A percentile compares a stretch with the other conserved stretches of the same genome.
phyloP scores from a whole-genome alignment of 495 filamentous ascomycete genomes.

The Thozetella sp. region DNA sequence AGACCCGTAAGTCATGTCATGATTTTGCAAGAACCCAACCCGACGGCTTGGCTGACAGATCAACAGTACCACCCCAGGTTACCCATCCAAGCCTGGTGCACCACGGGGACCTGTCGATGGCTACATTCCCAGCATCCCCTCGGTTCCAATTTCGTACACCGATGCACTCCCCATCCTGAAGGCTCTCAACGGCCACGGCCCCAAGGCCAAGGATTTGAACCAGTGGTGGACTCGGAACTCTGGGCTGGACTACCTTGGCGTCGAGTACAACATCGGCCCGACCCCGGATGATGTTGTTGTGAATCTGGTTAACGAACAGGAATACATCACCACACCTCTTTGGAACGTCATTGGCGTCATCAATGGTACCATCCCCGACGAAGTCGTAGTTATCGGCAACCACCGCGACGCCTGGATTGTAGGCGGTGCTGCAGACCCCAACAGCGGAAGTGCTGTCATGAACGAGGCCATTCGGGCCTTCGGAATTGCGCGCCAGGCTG shows the following conservation, averaged over 20 bases:
- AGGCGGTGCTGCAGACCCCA: constrained; percentile 85
- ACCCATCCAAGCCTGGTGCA: constrained; percentile 87
- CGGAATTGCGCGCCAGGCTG: constrained; percentile 72
- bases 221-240: constrained; percentile 68
- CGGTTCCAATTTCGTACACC: constrained; percentile 85
- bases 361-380: constrained; percentile 80
- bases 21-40: background rate
- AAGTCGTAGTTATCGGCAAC: constrained; percentile 92
- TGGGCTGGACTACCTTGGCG: constrained; percentile 78
- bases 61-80: constrained; percentile 79
- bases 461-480: constrained; percentile 85
- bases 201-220: constrained; percentile 76
- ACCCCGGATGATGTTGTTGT: constrained; percentile 74
- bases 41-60: constrained; percentile 7
- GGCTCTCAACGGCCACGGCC: constrained; percentile 87
- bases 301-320: constrained; percentile 84
- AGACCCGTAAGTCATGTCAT: constrained; percentile 54
- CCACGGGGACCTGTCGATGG: constrained; percentile 71
- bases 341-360: constrained; percentile 97
- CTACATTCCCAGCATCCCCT: constrained; percentile 83
- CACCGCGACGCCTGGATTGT: constrained; percentile 95
- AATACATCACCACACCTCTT: constrained; percentile 84
- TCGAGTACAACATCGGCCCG: constrained; percentile 91
- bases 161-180: constrained; percentile 86
- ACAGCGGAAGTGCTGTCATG: constrained; percentile 86